A percentile compares a stretch with the other conserved stretches of the same genome.
Evolutionary conservation across 306 rosid genomes (phyloP).

Genomic region (Datisca glomerata): DNA sequence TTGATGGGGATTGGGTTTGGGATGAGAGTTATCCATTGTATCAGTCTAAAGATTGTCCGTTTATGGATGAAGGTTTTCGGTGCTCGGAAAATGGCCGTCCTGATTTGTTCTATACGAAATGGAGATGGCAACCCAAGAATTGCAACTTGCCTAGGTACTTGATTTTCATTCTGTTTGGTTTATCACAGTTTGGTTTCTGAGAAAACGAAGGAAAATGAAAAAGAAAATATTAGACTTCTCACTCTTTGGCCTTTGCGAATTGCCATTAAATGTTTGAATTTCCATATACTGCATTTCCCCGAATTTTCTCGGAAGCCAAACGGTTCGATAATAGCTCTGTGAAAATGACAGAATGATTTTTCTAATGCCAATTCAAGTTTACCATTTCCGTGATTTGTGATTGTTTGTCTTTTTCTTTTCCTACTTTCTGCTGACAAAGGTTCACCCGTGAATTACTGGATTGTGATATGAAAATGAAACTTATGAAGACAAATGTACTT

Average conservation of each 20-base stretch:
- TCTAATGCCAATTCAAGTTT: too few species aligned
- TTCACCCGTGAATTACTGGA: conserved; percentile 14
- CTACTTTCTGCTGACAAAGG: conserved; percentile 3
- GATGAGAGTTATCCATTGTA: conserved; percentile 73
- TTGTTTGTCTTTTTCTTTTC: conserved; percentile 13
- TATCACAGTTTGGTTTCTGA: conserved; percentile 5
- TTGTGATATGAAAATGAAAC: background rate
- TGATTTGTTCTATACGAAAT: conserved; percentile 76
- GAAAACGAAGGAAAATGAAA: conserved; percentile 8
- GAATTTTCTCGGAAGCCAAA: background rate
- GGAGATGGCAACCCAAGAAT: conserved; percentile 87
- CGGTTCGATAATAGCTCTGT: background rate
- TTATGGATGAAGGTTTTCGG: conserved; percentile 67
- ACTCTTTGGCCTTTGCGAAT: too few species aligned
- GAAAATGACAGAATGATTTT: too few species aligned
- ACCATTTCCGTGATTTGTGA: conserved; percentile 1
- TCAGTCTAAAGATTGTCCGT: conserved; percentile 49
- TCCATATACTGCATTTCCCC: too few species aligned
- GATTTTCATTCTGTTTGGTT: background rate
- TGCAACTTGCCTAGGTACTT: conserved; percentile 82
- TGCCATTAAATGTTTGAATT: too few species aligned
- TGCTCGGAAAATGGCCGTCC: conserved; percentile 88
- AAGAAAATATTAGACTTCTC: too few species aligned
- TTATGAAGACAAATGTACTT: background rate
- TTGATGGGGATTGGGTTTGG: conserved; percentile 89